Evolutionary conservation across 257 asterid genomes (phyloP), one percentile per base, ranked within the genome.

Genomic region (Leonotis leonurus): DNA sequence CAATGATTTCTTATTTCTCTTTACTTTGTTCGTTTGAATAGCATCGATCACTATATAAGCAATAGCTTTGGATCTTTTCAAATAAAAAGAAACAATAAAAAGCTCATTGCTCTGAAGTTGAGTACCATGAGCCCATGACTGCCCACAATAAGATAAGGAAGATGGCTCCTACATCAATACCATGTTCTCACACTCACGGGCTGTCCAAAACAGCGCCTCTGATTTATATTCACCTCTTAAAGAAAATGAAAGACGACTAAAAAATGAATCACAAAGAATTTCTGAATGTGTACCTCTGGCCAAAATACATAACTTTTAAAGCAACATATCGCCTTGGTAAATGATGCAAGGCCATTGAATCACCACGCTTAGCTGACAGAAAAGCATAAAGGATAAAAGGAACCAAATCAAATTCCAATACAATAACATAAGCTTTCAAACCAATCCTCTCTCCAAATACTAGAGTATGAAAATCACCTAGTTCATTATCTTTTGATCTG

Each of bases 301-400:
- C 98, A 62, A 92, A 89, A 76, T 92, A 92, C 93, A 86, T 83
- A 32, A 89, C 77, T 72, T 92, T 89, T 56, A 92, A 43, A 70
- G 98, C 98, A 68, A 89, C 77, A 57, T 75, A 79, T 80, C 95
- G 80, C 77, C 75, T 86, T 8, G 85, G 83, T 68, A 77, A 73
- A 62, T 76, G 84, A 73, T 62, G 75, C 77, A 75, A 50, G 7
- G 46, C 22, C 62, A 46, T 74, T 46, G 65, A 11, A 54, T 40
- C 56, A 18, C 35, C 60, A 55, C 72, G 71, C 71, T 70, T 46
- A 77, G 52, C 70, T 55, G 73, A 56, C 36, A 68, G 30, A 16
- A 37, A 10, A 46, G 52, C 29, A 37, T 0, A 21, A 24, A 67
- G 22, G 52, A 54, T 0, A 21, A 24, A 67, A 18, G 52, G 50